phyloP scores from a whole-genome alignment of 2,329 filamentous ascomycete genomes.

The Nemania diffusa region DNA sequence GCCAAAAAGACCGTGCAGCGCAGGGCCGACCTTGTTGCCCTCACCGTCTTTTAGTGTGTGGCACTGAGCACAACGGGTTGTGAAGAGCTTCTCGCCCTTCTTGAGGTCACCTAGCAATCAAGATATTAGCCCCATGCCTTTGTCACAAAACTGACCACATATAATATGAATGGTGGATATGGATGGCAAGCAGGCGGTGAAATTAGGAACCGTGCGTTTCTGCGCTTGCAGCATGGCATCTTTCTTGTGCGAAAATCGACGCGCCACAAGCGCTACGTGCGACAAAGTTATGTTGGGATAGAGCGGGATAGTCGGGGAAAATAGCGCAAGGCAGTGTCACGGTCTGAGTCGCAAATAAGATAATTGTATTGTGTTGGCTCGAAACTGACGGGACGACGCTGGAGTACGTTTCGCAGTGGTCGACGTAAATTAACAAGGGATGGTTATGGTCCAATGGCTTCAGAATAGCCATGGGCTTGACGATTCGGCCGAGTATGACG shows the following conservation, averaged over 20 bases:
- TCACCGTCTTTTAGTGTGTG: slow-evolving; percentile 92
- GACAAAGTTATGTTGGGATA: background rate
- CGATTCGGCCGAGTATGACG: slow-evolving; percentile 19
- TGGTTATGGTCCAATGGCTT: slow-evolving; percentile 45
- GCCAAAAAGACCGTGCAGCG: slow-evolving; percentile 96
- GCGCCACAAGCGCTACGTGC: background rate
- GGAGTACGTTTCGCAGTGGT: slow-evolving; percentile 15
- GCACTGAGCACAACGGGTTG: slow-evolving; percentile 98
- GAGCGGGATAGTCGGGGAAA: slow-evolving; percentile 35
- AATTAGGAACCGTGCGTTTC: background rate
- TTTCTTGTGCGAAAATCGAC: background rate
- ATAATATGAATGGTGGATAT: no score
- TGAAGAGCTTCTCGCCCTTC: slow-evolving; percentile 99
- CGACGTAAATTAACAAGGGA: slow-evolving; percentile 21
- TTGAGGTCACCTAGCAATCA: slow-evolving; percentile 79
- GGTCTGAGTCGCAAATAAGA: slow-evolving; percentile 30
- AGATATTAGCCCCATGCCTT: slow-evolving; percentile 44
- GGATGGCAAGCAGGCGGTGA: slow-evolving; percentile 8
- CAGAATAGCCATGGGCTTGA: slow-evolving; percentile 34
- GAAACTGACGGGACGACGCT: slow-evolving; percentile 13
- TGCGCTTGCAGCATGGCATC: background rate
- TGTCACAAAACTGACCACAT: background rate
- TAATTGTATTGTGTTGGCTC: slow-evolving; percentile 1
- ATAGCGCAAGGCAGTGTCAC: slow-evolving; percentile 42
- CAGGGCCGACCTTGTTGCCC: slow-evolving; percentile 98